A percentile compares a stretch with the other conserved stretches of the same genome.
phyloP scores from a whole-genome alignment of 257 asterid genomes.

The Dorcoceras hygrometricum region DNA sequence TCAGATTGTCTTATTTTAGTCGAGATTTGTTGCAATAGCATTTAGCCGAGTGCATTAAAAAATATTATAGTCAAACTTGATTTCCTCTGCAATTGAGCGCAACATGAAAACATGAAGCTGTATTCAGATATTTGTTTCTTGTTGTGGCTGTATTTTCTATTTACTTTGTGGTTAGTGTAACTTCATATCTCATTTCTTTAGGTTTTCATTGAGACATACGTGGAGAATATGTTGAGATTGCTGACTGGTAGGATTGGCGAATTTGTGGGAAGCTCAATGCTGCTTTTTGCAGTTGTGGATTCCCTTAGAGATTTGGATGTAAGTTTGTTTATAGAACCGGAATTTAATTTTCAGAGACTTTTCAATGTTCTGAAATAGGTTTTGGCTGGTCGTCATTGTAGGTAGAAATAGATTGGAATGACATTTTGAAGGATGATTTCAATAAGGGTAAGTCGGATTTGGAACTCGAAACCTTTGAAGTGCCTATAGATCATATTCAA shows the following conservation, averaged over 20 bases:
- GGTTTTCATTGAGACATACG: slow-evolving; percentile 57
- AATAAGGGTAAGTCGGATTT: slow-evolving; percentile 75
- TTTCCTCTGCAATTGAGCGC: not conserved
- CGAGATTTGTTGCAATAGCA: not conserved
- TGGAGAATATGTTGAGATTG: slow-evolving; percentile 85
- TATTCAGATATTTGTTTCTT: slow-evolving; percentile 6
- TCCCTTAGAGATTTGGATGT: slow-evolving; percentile 82
- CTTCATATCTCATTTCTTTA: not conserved
- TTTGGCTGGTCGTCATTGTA: slow-evolving; percentile 26
- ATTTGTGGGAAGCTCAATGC: slow-evolving; percentile 65
- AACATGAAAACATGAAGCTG: slow-evolving; percentile 1
- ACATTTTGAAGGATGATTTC: slow-evolving; percentile 73
- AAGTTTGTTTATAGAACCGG: slow-evolving; percentile 32
- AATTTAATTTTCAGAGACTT: slow-evolving; percentile 10
- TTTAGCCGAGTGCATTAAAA: not conserved
- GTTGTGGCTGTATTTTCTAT: not conserved
- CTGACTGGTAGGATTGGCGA: slow-evolving; percentile 63
- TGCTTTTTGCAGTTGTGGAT: slow-evolving; percentile 64
- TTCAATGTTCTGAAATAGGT: slow-evolving; percentile 8
- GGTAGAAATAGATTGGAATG: slow-evolving; percentile 87
- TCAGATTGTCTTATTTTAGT: too few relatives aligned
- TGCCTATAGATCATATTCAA: slow-evolving; percentile 41
- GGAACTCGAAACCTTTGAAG: slow-evolving; percentile 84
- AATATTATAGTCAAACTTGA: not conserved
- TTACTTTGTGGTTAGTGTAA: slow-evolving; percentile 4